A percentile compares a stretch with the other conserved stretches of the same genome.
Conservation (phyloP, 345 rosid species). For the Eucalyptus camaldulensis region DNA sequence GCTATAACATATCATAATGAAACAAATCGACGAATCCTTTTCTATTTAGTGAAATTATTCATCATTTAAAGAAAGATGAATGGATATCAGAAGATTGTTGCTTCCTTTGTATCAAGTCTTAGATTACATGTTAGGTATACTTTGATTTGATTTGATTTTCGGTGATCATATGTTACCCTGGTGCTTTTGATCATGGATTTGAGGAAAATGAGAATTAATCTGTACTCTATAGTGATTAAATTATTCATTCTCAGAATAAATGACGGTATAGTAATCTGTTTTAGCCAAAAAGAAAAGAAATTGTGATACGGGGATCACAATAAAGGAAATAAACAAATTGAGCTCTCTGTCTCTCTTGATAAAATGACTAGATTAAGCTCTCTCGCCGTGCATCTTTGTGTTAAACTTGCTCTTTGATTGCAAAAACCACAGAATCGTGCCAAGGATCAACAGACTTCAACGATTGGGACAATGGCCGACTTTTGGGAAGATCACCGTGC, state of each 20-base stretch:
- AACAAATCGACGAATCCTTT: background rate
- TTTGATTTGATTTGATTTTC: background rate
- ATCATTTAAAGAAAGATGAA: background rate
- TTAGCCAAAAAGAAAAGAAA: background rate
- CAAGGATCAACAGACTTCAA: background rate
- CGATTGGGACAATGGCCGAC: background rate
- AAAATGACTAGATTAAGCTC: background rate
- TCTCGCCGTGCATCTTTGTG: background rate
- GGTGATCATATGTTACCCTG: background rate
- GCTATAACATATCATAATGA: background rate
- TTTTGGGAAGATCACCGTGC: background rate
- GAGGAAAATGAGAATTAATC: background rate
- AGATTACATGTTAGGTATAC: background rate
- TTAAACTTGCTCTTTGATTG: background rate
- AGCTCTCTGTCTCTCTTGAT: background rate
- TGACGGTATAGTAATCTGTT: background rate
- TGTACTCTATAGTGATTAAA: background rate
- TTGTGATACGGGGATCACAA: background rate
- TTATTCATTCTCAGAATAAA: background rate
- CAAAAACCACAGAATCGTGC: background rate
- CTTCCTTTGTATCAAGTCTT: background rate
- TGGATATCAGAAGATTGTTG: background rate
- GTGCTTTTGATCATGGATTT: background rate
- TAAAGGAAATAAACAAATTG: background rate
- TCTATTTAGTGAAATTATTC: background rate